Percentiles rank a stretch among this genome's conserved stretches.
Conservation (phyloP, 441 rosid genomes). For the Macaranga tanarius region DNA sequence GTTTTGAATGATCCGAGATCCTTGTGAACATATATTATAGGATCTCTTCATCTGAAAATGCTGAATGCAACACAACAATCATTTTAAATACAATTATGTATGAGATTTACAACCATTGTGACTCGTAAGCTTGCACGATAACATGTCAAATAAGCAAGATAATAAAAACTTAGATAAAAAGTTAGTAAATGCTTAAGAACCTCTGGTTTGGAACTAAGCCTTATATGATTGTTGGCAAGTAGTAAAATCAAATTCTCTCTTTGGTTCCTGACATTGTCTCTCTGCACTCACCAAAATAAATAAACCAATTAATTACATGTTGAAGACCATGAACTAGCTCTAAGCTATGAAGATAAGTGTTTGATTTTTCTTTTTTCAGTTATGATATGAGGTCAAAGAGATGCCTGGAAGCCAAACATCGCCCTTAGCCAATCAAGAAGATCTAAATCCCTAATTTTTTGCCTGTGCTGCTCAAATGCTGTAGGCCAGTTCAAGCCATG, state of each 20-base stretch:
- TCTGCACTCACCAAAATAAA: constrained; percentile 47
- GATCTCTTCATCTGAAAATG: not conserved
- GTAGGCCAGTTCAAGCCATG: constrained; percentile 89
- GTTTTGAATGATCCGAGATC: not conserved
- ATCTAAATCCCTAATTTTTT: constrained; percentile 81
- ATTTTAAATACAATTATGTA: not conserved
- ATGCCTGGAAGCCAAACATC: constrained; percentile 98
- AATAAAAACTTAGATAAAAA: constrained; percentile 10
- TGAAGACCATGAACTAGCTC: constrained; percentile 10
- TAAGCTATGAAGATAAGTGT: not conserved
- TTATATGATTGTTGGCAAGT: constrained; percentile 83
- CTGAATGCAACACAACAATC: constrained; percentile 1
- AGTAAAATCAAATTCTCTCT: constrained; percentile 93
- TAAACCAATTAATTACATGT: constrained; percentile 15
- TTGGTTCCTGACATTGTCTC: constrained; percentile 92
- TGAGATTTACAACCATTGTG: not conserved
- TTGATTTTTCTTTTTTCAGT: not conserved
- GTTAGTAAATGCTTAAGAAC: constrained; percentile 61
- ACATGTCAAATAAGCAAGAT: not conserved
- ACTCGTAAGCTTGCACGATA: not conserved
- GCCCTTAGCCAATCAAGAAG: constrained; percentile 98
- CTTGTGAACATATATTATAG: not conserved
- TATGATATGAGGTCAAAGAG: constrained; percentile 23
- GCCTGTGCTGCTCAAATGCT: constrained; percentile 76
- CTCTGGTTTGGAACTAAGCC: constrained; percentile 87